Evolutionary conservation across 768 basidiomycete species (phyloP), one percentile per base, ranked within the genome.

Genomic region (Auricularia heimuer): DNA sequence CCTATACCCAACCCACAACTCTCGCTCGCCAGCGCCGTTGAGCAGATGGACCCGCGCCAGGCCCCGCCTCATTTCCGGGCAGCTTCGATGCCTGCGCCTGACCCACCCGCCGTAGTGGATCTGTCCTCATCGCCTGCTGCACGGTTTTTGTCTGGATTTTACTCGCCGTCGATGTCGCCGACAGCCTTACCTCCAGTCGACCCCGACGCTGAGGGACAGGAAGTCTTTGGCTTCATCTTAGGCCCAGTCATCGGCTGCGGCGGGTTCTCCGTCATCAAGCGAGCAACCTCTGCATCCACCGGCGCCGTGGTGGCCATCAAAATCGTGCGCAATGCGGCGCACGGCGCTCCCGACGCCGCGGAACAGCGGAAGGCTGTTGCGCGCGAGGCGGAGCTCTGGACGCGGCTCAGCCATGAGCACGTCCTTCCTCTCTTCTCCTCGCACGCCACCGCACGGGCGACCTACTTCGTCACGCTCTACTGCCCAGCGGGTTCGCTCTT

Each of bases 401-500:
- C 83, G 1, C 80, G 84, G 0, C 83, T 94, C 69, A 84, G 82
- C 62, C 94, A 95, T 73, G 90, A 93, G 71, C 87, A 94, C 70
- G 83, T 94, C 67, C 82, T 97, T 16, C 93, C 94, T 11, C 84
- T 96, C 54, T 92, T 94, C 73, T 79, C 83, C 54, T 76, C 77
- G 18, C 76, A 82, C 63, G 83, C 86, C 69, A 83, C 84, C 0
- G 67, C 80, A 54, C 82, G 83, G 65, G 85, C 88, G 62, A 86
- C 88, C 70, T 94, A 84, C 71, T 89, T 92, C 75, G 82, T 95
- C 76, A 95, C 87, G 36, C 82, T 92, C 3, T 83, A 83, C 68
- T 95, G 93, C 70, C 89, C 90, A 12, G 89, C 89, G 18, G 92
- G 93, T 7, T 90, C 89, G 3, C 82, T 97, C 54, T 89, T 88